These are phyloP conservation scores for Pestalotiopsis sp. DNA, from an alignment of 2,329 filamentous ascomycete species.

Conservation along the genomic window DNA sequence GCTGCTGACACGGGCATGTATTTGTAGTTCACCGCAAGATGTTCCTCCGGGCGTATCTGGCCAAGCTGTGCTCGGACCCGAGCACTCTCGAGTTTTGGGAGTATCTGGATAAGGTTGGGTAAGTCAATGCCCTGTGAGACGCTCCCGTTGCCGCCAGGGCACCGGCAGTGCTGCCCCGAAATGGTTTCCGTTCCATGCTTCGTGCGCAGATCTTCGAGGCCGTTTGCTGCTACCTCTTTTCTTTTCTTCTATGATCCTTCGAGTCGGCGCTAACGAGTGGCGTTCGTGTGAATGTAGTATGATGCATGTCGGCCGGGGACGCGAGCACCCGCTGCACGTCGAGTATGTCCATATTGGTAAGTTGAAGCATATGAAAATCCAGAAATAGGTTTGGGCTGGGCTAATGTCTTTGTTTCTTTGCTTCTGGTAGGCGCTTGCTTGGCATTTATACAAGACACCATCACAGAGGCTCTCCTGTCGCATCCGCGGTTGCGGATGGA, in stretches of 20 bases:
- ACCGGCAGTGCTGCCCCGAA: not conserved
- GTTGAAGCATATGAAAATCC: not conserved
- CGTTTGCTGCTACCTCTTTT: not conserved
- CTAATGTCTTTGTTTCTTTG: not conserved
- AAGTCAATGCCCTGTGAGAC: constrained; percentile 30
- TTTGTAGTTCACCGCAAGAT: constrained; percentile 67
- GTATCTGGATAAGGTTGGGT: constrained; percentile 83
- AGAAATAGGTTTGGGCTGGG: too few relatives aligned
- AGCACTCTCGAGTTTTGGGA: constrained; percentile 80
- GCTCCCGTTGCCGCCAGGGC: not conserved
- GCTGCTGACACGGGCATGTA: not conserved
- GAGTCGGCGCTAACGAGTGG: too few relatives aligned
- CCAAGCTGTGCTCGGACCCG: constrained; percentile 74
- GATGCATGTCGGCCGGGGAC: constrained; percentile 81
- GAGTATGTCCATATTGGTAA: constrained; percentile 74
- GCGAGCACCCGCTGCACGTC: constrained; percentile 73
- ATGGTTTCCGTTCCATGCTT: too few relatives aligned
- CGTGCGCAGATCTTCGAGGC: too few relatives aligned
- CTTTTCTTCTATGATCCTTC: not conserved
- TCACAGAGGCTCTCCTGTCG: constrained; percentile 75
- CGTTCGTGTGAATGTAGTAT: constrained; percentile 41
- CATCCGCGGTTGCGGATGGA: constrained; percentile 68
- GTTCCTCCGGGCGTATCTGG: constrained; percentile 76
- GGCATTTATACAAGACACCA: constrained; percentile 76
- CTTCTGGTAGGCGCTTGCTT: constrained; percentile 58